Evolutionary conservation across 495 filamentous ascomycete species (phyloP).

Genomic region (Chaetomium tenue): DNA sequence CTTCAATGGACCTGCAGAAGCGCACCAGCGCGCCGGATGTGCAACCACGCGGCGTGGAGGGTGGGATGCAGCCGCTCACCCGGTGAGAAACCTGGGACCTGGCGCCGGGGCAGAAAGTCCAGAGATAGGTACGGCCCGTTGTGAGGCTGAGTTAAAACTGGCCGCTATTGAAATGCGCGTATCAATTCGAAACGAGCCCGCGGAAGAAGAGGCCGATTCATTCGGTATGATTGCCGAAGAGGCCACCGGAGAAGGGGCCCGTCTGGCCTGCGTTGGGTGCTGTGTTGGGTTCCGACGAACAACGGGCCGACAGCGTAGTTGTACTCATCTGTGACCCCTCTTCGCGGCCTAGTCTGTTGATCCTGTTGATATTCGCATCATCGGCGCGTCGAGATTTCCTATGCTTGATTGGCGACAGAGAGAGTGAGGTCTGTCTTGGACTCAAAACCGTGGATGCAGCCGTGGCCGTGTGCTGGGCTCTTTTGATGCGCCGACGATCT

Average conservation of each 20-base stretch:
- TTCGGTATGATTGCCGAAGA: conserved; percentile 11
- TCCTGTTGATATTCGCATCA: conserved; percentile 1
- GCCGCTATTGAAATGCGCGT: neutral
- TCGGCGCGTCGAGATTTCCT: neutral
- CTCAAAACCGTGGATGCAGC: neutral
- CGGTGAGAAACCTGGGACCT: neutral
- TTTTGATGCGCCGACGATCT: neutral
- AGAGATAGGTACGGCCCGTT: neutral
- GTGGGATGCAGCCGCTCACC: neutral
- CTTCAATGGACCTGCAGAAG: conserved; percentile 10
- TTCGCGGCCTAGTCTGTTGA: neutral
- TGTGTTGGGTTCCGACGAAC: conserved; percentile 6
- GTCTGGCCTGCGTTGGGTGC: conserved; percentile 9
- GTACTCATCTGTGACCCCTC: neutral
- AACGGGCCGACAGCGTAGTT: neutral
- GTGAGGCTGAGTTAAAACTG: neutral
- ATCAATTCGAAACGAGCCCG: neutral
- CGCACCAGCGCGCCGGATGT: neutral
- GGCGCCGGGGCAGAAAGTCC: no score
- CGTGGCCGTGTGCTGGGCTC: neutral
- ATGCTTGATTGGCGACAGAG: neutral
- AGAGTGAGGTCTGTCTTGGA: neutral
- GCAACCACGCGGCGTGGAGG: neutral
- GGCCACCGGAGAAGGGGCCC: conserved; percentile 2
- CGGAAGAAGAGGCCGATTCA: conserved; percentile 1